Conservation (phyloP, 2,329 filamentous ascomycete species). For the Metarhizium sp. region DNA sequence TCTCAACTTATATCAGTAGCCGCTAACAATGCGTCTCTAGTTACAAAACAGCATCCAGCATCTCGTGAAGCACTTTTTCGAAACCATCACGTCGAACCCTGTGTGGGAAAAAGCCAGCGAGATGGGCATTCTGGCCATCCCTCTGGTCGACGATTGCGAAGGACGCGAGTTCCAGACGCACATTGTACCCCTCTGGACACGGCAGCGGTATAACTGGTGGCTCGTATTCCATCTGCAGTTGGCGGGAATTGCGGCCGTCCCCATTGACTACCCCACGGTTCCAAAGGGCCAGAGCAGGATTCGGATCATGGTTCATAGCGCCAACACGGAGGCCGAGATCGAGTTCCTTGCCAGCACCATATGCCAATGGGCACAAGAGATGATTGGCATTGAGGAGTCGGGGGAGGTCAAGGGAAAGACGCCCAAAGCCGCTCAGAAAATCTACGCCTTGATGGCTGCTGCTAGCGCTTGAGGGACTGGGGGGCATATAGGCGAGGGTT, state of each 20-base stretch:
- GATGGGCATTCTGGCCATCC: conserved; percentile 17
- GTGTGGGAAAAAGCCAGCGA: conserved; percentile 14
- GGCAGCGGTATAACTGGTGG: conserved; percentile 13
- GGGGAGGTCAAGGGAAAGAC: background rate
- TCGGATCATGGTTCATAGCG: conserved; percentile 29
- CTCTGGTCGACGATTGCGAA: conserved; percentile 18
- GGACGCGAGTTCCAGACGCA: conserved; percentile 15
- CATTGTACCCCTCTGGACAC: conserved; percentile 19
- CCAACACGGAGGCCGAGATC: conserved; percentile 27
- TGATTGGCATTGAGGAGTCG: conserved; percentile 6
- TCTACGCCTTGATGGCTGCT: background rate
- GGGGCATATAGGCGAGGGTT: too few relatives aligned
- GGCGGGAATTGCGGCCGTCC: conserved; percentile 9
- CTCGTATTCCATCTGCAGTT: conserved; percentile 16
- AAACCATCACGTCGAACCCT: conserved; percentile 13
- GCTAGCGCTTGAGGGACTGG: too few relatives aligned
- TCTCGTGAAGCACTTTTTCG: conserved; percentile 17
- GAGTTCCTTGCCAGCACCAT: conserved; percentile 6
- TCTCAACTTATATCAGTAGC: too few relatives aligned
- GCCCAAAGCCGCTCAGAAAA: background rate
- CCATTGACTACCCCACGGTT: conserved; percentile 29
- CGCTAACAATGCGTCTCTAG: background rate
- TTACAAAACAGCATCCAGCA: conserved; percentile 13
- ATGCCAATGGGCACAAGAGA: conserved; percentile 9
- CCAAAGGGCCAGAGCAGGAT: conserved; percentile 27